A percentile compares a stretch with the other conserved stretches of the same genome.
phyloP scores from a whole-genome alignment of 129 eudicot species.

The Cynara cardunculus region DNA sequence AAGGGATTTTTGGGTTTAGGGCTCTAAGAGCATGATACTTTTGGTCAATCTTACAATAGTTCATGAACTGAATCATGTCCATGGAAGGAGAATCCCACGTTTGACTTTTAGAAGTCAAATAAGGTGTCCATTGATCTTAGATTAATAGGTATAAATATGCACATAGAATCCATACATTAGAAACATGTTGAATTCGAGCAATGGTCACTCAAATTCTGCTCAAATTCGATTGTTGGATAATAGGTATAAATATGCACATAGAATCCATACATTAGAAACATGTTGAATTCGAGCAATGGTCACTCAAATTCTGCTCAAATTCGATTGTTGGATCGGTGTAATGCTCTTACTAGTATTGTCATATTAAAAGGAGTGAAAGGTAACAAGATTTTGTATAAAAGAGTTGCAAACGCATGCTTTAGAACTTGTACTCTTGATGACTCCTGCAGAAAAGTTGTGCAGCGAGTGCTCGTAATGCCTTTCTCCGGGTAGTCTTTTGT shows the following conservation, averaged over 20 bases:
- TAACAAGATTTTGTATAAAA: not conserved
- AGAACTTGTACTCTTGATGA: not conserved
- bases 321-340: not conserved
- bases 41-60: not conserved
- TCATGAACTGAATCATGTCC: not conserved
- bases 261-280: not conserved
- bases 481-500: not conserved
- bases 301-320: not conserved
- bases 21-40: not conserved
- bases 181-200: not conserved
- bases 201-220: not conserved
- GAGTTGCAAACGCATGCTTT: slow-evolving; percentile 1
- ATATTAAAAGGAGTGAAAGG: not conserved
- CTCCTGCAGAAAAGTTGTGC: not conserved
- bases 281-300: not conserved
- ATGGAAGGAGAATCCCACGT: slow-evolving; percentile 1
- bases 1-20: not conserved
- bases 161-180: not conserved
- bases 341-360: not conserved
- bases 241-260: not conserved
- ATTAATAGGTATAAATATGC: not conserved
- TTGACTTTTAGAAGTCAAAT: slow-evolving; percentile 20
- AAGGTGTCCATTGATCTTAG: slow-evolving; percentile 14
- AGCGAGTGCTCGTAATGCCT: not conserved
- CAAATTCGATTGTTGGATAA: not conserved